Conservation (phyloP, 371 early-diverging fungal species). For the Mycotypha africana region DNA sequence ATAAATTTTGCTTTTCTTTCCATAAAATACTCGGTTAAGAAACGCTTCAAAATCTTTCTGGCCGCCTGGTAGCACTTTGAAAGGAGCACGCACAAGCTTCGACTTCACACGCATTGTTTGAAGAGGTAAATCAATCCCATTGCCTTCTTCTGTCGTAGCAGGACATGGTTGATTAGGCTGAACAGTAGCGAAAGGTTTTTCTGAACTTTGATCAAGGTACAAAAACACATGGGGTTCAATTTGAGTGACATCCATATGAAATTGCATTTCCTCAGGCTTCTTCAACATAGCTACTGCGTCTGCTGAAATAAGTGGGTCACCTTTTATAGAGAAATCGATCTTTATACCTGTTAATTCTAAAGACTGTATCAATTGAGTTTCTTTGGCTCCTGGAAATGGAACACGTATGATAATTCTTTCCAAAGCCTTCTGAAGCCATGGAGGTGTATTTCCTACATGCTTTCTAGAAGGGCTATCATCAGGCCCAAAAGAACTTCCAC, state of each 20-base stretch:
- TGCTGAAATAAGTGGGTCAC: constrained; percentile 27
- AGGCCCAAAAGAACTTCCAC: constrained; percentile 32
- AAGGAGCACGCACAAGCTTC: constrained; percentile 27
- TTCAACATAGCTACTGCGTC: constrained; percentile 29
- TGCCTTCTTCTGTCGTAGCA: constrained; percentile 21
- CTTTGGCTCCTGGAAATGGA: constrained; percentile 41
- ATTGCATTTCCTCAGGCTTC: constrained; percentile 38
- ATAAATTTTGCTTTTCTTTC: constrained; percentile 21
- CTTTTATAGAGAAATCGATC: constrained; percentile 31
- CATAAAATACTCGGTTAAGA: constrained; percentile 10
- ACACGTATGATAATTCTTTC: constrained; percentile 22
- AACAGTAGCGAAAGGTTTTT: constrained; percentile 31
- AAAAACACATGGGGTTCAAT: constrained; percentile 34
- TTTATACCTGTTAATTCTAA: constrained; percentile 29
- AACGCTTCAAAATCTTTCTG: constrained; percentile 39
- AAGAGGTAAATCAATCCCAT: constrained; percentile 12
- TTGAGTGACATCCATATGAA: constrained; percentile 32
- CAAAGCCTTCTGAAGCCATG: constrained; percentile 39
- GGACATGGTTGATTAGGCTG: constrained; percentile 24
- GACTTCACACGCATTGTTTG: constrained; percentile 19
- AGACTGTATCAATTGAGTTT: constrained; percentile 34
- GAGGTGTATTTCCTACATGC: constrained; percentile 17
- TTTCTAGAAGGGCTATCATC: constrained; percentile 13
- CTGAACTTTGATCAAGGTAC: constrained; percentile 22
- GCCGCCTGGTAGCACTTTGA: constrained; percentile 30